Conservation (phyloP, 73 alveolate genomes). For the Tetrahymena elliotti region DNA sequence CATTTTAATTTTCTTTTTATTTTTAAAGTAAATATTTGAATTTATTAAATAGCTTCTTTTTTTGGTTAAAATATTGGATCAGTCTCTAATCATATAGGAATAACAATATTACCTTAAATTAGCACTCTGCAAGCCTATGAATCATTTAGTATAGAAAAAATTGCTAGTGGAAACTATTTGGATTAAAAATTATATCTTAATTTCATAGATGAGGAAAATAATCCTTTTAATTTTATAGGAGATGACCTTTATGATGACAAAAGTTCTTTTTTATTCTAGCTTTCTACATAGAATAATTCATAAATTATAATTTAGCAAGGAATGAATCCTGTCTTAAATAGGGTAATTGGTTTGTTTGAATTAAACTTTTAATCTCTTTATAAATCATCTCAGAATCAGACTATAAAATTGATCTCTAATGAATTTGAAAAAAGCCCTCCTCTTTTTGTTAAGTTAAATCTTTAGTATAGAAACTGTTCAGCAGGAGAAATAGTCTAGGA, state of each 20-base stretch:
- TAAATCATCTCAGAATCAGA: background rate
- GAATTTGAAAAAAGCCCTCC: background rate
- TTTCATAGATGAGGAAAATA: background rate
- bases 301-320: background rate
- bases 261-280: background rate
- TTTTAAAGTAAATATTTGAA: no score
- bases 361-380: background rate
- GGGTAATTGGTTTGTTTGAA: background rate
- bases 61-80: background rate
- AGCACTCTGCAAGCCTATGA: background rate
- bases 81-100: background rate
- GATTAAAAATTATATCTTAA: no score
- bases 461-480: background rate
- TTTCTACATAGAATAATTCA: no score
- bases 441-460: no score
- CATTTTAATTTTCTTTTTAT: no score
- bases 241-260: background rate
- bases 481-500: background rate
- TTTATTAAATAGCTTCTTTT: background rate
- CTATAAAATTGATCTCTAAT: background rate
- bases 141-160: no score
- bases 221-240: background rate
- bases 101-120: background rate
- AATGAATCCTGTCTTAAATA: background rate
- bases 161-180: background rate